These are phyloP conservation scores for Cichorium intybus DNA, from an alignment of 140 eudicot species.

Conservation along the genomic window DNA sequence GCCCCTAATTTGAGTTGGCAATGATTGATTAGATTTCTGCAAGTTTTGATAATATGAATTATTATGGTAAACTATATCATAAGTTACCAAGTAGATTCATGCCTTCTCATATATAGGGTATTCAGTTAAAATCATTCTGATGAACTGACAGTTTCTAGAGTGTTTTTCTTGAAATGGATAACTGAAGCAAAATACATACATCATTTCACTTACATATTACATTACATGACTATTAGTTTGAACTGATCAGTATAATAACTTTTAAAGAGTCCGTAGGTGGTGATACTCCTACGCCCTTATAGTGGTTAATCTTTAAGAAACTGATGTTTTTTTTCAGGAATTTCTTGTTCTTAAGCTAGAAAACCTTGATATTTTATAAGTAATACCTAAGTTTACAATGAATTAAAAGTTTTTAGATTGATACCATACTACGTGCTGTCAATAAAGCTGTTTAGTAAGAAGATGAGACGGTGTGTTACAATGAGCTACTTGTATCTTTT, in stretches of 20 bases:
- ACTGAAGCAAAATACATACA: background rate
- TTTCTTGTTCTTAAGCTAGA: background rate
- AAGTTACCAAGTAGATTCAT: slow-evolving; percentile 4
- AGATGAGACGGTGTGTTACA: slow-evolving; percentile 16
- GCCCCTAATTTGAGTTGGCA: background rate
- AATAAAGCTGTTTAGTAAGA: background rate
- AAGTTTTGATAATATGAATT: slow-evolving; percentile 5
- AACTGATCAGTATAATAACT: background rate
- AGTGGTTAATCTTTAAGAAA: background rate
- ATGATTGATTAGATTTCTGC: background rate
- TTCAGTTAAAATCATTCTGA: background rate
- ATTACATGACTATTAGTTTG: background rate
- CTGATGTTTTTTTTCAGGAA: background rate
- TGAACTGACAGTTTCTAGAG: background rate
- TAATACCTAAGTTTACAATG: background rate
- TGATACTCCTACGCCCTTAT: background rate
- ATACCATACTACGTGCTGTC: background rate
- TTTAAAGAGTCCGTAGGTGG: background rate
- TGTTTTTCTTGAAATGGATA: background rate
- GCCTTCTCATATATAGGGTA: background rate
- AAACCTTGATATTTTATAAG: slow-evolving; percentile 6
- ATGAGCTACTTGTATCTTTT: slow-evolving; percentile 6
- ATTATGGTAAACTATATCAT: background rate
- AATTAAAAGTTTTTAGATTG: background rate
- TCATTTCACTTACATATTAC: background rate